A percentile compares a stretch with the other conserved stretches of the same genome.
phyloP scores from a whole-genome alignment of 768 basidiomycete genomes.

The Gelatoporia subvermispora region DNA sequence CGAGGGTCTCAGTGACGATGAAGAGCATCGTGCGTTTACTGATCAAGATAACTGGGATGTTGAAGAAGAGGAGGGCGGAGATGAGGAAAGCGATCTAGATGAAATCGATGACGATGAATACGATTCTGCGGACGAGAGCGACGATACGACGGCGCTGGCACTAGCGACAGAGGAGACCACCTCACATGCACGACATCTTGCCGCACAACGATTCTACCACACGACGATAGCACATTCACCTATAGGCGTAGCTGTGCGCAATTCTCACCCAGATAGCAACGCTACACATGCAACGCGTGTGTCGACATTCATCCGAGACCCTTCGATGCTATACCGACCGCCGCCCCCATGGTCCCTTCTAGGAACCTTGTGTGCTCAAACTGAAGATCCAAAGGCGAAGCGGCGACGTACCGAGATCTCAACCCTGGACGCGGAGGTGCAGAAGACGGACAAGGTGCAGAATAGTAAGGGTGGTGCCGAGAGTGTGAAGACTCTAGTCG shows the following conservation, averaged over 20 bases:
- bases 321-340: conserved; percentile 16
- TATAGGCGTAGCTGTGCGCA: too few relatives aligned
- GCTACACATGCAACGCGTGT: neutral
- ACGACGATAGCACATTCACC: neutral
- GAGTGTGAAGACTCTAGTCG: conserved; percentile 8
- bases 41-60: neutral
- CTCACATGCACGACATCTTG: neutral
- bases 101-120: neutral
- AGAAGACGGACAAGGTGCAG: conserved; percentile 4
- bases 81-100: neutral
- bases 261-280: too few relatives aligned
- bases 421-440: conserved; percentile 1
- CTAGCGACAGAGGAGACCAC: conserved; percentile 2
- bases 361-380: neutral
- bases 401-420: neutral
- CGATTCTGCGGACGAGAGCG: neutral
- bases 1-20: neutral
- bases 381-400: neutral
- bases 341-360: conserved; percentile 20
- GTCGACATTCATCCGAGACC: neutral
- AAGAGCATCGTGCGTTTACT: neutral
- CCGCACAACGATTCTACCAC: conserved; percentile 3
- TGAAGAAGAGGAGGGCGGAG: neutral
- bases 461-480: conserved; percentile 7
- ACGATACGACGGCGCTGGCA: neutral